phyloP scores from a whole-genome alignment of 306 rosid genomes.

The Quercus robur region DNA sequence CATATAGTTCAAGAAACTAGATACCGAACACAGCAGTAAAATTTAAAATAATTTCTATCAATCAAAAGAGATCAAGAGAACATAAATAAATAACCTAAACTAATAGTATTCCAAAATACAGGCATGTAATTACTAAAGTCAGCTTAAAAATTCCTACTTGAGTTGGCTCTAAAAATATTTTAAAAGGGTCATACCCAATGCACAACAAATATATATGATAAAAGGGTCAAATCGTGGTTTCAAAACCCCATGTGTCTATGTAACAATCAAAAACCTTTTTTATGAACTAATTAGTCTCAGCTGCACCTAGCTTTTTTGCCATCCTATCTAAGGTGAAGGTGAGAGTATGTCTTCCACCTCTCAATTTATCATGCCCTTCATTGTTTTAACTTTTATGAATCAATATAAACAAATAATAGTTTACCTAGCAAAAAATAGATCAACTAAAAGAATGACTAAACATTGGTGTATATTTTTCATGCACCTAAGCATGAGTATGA shows the following conservation, averaged over 20 bases:
- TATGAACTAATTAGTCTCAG: not conserved
- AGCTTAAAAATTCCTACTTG: too few species aligned
- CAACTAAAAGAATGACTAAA: not conserved
- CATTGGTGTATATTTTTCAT: not conserved
- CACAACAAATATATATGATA: too few species aligned
- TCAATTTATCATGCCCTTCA: too few species aligned
- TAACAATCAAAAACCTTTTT: too few species aligned
- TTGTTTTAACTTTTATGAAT: too few species aligned
- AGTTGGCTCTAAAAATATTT: too few species aligned
- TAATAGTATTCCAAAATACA: not conserved
- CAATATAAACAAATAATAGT: too few species aligned
- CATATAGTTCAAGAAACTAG: not conserved
- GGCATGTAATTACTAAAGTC: not conserved
- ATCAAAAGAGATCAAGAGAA: not conserved
- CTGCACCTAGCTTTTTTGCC: not conserved
- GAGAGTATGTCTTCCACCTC: not conserved
- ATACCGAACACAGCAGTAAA: not conserved
- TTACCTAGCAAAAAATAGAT: not conserved
- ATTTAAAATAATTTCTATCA: not conserved
- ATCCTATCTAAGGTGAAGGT: not conserved
- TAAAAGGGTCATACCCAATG: too few species aligned
- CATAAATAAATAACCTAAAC: not conserved
- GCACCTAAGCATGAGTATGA: too few species aligned
- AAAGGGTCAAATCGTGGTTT: too few species aligned
- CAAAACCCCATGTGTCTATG: too few species aligned